Conservation (phyloP, 2,329 filamentous ascomycete species). For the Diaporthe ilicicola region DNA sequence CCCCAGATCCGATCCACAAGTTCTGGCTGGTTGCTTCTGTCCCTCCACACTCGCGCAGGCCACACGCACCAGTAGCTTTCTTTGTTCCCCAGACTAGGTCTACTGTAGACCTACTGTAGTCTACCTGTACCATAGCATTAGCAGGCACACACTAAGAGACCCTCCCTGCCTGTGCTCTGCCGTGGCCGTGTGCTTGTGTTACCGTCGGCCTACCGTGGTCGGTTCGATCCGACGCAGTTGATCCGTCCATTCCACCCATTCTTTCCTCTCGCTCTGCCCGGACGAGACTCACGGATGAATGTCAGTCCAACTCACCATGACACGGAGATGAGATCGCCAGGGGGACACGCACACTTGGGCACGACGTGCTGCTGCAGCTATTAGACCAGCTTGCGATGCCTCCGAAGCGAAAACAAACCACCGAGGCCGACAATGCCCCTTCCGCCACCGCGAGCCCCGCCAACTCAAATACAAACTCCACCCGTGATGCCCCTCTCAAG, state of each 20-base stretch:
- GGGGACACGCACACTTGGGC: slow-evolving; percentile 33
- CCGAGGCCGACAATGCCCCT: slow-evolving; percentile 36
- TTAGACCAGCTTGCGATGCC: slow-evolving; percentile 45
- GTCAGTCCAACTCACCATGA: background rate
- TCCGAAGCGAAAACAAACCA: slow-evolving; percentile 47
- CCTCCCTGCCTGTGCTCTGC: background rate
- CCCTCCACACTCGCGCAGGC: background rate
- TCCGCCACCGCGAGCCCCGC: slow-evolving; percentile 27
- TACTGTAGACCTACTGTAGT: too few relatives aligned
- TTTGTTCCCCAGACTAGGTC: too few relatives aligned
- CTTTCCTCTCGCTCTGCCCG: background rate
- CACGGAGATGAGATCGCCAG: slow-evolving; percentile 18
- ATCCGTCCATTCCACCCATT: background rate
- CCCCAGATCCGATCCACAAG: slow-evolving; percentile 17
- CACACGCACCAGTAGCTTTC: background rate
- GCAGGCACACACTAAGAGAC: background rate
- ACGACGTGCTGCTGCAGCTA: slow-evolving; percentile 42
- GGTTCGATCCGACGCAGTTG: background rate
- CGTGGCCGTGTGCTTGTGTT: background rate
- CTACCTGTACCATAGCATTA: too few relatives aligned
- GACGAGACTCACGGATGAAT: slow-evolving; percentile 6
- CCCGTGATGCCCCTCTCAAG: slow-evolving; percentile 53
- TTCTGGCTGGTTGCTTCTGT: background rate
- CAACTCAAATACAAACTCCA: slow-evolving; percentile 15
- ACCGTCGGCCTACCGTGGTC: slow-evolving; percentile 10